Evolutionary conservation across 805 yeast species (phyloP).

Genomic region (Wickerhamiella slavikovae): DNA sequence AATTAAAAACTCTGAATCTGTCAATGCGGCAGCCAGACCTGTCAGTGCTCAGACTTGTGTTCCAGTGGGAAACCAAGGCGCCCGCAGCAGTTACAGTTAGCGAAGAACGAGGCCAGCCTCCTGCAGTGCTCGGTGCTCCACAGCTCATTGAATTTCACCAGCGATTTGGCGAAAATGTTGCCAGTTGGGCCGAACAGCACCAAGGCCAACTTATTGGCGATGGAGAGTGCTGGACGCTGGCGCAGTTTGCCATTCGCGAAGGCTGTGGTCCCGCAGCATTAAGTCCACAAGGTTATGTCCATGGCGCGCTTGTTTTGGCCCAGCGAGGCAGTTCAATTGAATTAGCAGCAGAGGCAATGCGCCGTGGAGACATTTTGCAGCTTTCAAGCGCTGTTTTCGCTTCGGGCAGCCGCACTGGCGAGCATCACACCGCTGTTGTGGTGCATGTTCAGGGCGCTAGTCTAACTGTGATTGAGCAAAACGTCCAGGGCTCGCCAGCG

Average conservation of each 20-base stretch:
- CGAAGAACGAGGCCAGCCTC: constrained; percentile 22
- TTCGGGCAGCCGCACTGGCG: constrained; percentile 6
- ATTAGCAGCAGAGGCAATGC: constrained; percentile 10
- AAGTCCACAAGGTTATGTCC: constrained; percentile 14
- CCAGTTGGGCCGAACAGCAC: constrained; percentile 17
- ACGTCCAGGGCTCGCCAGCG: constrained; percentile 6
- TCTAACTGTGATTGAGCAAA: constrained; percentile 9
- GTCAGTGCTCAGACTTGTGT: constrained; percentile 13
- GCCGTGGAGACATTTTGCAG: constrained; percentile 21
- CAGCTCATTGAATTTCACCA: constrained; percentile 12
- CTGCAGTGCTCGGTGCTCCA: constrained; percentile 15
- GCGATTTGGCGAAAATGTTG: constrained; percentile 17
- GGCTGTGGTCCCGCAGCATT: constrained; percentile 12
- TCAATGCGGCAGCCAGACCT: constrained; percentile 16
- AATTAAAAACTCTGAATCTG: constrained; percentile 7
- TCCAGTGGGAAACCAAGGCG: constrained; percentile 17
- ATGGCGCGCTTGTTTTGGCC: constrained; percentile 14
- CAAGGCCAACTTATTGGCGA: constrained; percentile 17
- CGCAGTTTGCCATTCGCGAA: constrained; percentile 16
- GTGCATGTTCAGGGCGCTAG: constrained; percentile 11
- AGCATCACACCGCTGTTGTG: constrained; percentile 20
- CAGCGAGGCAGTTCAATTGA: constrained; percentile 5
- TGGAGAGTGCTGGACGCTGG: constrained; percentile 24
- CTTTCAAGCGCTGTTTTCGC: constrained; percentile 14
- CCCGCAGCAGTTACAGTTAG: constrained; percentile 20